Evolutionary conservation across 192 early-diverging fungal species (phyloP).

Genomic region (Podila verticillata): DNA sequence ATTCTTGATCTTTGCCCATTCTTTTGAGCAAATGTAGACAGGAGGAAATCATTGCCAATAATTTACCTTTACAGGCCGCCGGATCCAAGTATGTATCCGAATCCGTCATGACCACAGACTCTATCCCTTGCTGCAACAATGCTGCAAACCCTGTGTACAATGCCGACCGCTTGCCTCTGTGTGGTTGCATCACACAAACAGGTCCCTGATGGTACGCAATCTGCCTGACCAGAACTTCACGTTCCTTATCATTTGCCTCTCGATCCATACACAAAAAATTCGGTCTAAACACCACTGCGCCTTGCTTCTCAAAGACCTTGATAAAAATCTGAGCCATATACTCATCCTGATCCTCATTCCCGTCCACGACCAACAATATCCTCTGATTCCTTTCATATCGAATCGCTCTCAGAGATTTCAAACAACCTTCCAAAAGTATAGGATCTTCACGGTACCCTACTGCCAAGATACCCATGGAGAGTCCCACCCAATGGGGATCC

Average conservation of each 20-base stretch:
- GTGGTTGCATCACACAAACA: conserved; percentile 60
- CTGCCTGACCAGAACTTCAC: conserved; percentile 29
- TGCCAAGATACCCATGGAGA: conserved; percentile 37
- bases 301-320: conserved; percentile 37
- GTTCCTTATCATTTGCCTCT: conserved; percentile 4
- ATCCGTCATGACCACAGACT: conserved; percentile 67
- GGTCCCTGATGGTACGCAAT: conserved; percentile 40
- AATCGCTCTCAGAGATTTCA: conserved; percentile 38
- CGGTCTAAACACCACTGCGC: conserved; percentile 21
- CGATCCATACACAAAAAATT: conserved; percentile 41
- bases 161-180: conserved; percentile 61
- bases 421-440: conserved; percentile 31
- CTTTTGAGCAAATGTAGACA: too few relatives aligned
- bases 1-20: too few relatives aligned
- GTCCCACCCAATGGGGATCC: conserved; percentile 36
- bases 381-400: conserved; percentile 39
- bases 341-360: conserved; percentile 43
- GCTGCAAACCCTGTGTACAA: conserved; percentile 65
- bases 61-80: conserved; percentile 46
- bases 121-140: conserved; percentile 50
- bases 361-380: conserved; percentile 31
- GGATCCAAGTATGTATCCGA: conserved; percentile 70
- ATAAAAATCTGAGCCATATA: conserved; percentile 45
- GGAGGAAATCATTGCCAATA: too few relatives aligned
- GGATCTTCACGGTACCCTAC: conserved; percentile 51